These are phyloP conservation scores for Stemphylium beticola DNA, from an alignment of 2,329 filamentous ascomycete species.

Conservation along the genomic window DNA sequence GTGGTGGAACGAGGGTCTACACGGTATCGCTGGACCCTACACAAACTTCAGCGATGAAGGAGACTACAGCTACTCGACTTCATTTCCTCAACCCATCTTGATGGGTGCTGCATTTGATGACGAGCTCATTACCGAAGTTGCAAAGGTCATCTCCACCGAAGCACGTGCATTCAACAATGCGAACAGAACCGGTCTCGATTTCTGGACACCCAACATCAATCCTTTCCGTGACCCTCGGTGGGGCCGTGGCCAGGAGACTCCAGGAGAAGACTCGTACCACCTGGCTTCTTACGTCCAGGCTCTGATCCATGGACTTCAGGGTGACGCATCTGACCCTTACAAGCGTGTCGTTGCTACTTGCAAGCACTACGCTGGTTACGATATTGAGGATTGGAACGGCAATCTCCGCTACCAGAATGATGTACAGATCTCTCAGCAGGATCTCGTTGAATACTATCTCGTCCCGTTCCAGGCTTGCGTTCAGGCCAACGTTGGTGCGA, in stretches of 20 bases:
- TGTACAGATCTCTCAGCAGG: slow-evolving; percentile 64
- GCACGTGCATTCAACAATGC: slow-evolving; percentile 70
- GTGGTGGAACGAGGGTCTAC: slow-evolving; percentile 48
- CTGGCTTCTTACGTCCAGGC: slow-evolving; percentile 60
- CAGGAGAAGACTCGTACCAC: slow-evolving; percentile 63
- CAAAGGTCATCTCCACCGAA: slow-evolving; percentile 64
- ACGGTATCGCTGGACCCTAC: slow-evolving; percentile 59
- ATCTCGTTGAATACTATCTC: slow-evolving; percentile 72
- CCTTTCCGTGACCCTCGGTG: slow-evolving; percentile 68
- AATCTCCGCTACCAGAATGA: slow-evolving; percentile 58
- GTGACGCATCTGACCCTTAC: slow-evolving; percentile 42
- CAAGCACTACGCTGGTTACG: slow-evolving; percentile 50
- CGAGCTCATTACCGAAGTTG: slow-evolving; percentile 64
- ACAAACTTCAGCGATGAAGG: slow-evolving; percentile 62
- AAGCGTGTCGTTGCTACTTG: slow-evolving; percentile 39
- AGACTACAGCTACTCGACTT: slow-evolving; percentile 67
- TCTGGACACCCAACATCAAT: slow-evolving; percentile 72
- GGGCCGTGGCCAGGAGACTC: slow-evolving; percentile 61
- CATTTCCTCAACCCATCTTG: slow-evolving; percentile 69
- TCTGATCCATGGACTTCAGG: slow-evolving; percentile 62
- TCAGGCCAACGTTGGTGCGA: slow-evolving; percentile 53
- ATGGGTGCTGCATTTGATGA: slow-evolving; percentile 70
- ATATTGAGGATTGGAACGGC: slow-evolving; percentile 43
- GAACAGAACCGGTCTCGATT: slow-evolving; percentile 61
- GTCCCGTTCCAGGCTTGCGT: slow-evolving; percentile 65